These are phyloP conservation scores for Cytospora piceicola DNA, from an alignment of 2,329 filamentous ascomycete species.

Conservation along the genomic window DNA sequence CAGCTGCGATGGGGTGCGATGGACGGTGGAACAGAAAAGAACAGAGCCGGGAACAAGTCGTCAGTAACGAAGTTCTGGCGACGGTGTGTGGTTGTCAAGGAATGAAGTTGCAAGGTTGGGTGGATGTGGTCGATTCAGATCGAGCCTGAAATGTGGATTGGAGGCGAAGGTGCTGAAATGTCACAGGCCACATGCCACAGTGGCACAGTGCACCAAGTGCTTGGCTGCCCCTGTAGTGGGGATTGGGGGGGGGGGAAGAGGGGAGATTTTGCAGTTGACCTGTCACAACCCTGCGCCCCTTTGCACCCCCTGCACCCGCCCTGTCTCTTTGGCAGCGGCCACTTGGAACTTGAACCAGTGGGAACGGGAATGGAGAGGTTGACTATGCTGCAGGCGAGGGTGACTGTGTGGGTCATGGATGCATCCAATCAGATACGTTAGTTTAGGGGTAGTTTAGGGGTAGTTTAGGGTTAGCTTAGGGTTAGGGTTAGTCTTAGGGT, in stretches of 20 bases:
- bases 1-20: slow-evolving; percentile 36
- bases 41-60: slow-evolving; percentile 36
- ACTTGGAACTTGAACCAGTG: not conserved
- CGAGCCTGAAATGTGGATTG: slow-evolving; percentile 3
- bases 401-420: no score
- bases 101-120: slow-evolving; percentile 28
- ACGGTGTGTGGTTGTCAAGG: slow-evolving; percentile 22
- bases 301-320: no score
- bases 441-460: no score
- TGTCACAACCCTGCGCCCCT: not conserved
- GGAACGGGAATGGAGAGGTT: no score
- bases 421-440: no score
- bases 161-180: slow-evolving; percentile 16
- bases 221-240: not conserved
- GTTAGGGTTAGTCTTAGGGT: no score
- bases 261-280: not conserved
- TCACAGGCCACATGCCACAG: not conserved
- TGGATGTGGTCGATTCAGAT: slow-evolving; percentile 11
- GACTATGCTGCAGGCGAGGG: no score
- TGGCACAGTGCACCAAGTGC: not conserved
- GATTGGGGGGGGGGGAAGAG: not conserved
- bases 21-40: slow-evolving; percentile 37
- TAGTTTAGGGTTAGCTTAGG: no score
- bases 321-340: not conserved
- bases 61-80: slow-evolving; percentile 35